A percentile compares a stretch with the other conserved stretches of the same genome.
These are phyloP conservation scores for Pseudodiploospora longispora DNA, from an alignment of 2,329 filamentous ascomycete species.

Conservation along the genomic window DNA sequence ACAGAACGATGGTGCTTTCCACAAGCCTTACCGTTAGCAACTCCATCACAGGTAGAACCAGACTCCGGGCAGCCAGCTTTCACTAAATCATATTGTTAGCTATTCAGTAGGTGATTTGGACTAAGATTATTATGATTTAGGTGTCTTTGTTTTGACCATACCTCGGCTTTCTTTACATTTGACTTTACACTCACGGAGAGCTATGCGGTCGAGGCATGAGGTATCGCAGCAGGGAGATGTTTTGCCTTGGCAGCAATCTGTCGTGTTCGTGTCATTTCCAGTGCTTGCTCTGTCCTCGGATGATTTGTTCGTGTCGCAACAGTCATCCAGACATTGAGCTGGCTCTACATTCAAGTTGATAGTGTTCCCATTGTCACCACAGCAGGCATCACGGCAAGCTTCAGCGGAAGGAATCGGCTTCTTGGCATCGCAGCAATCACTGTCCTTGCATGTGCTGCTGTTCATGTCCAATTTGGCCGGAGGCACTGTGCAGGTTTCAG, in stretches of 20 bases:
- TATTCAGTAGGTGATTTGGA: background rate
- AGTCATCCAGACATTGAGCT: too few relatives aligned
- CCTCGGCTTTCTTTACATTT: background rate
- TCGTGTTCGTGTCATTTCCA: too few relatives aligned
- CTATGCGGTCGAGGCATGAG: slow-evolving; percentile 35
- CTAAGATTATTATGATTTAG: background rate
- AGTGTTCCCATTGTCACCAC: too few relatives aligned
- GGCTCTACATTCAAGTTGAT: too few relatives aligned
- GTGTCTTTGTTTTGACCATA: slow-evolving; percentile 4
- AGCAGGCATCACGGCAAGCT: too few relatives aligned
- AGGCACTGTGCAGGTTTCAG: too few relatives aligned
- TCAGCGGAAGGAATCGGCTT: too few relatives aligned
- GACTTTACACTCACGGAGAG: slow-evolving; percentile 30
- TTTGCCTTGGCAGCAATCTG: slow-evolving; percentile 34
- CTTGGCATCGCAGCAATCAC: too few relatives aligned
- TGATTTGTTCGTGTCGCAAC: too few relatives aligned
- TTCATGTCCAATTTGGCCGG: too few relatives aligned
- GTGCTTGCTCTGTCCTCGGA: too few relatives aligned
- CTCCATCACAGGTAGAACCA: slow-evolving; percentile 8
- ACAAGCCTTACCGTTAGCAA: slow-evolving; percentile 25
- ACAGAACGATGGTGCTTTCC: slow-evolving; percentile 25
- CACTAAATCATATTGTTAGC: background rate
- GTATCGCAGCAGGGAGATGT: slow-evolving; percentile 32
- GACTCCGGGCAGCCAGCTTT: slow-evolving; percentile 6
- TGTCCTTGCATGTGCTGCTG: too few relatives aligned